phyloP scores from a whole-genome alignment of 2,329 filamentous ascomycete species.

The Sclerotinia nivalis region DNA sequence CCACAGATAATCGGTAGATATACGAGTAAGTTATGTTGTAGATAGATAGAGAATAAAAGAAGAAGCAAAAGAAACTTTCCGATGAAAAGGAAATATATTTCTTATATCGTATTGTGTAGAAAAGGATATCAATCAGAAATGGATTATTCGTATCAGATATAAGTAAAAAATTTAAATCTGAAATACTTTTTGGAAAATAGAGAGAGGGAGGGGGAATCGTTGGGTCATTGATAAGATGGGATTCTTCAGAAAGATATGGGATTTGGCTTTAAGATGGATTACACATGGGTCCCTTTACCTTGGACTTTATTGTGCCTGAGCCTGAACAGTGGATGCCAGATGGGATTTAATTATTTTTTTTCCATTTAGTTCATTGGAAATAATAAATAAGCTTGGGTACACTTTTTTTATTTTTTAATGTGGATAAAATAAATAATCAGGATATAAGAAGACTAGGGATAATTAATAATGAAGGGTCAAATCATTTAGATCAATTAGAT shows the following conservation, averaged over 20 bases:
- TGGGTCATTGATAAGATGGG: slow-evolving; percentile 18
- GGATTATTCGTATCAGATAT: background rate
- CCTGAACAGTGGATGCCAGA: background rate
- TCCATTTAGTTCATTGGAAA: background rate
- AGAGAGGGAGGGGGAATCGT: slow-evolving; percentile 8
- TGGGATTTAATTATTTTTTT: slow-evolving; percentile 1
- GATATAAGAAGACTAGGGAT: background rate
- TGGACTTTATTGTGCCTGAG: slow-evolving; percentile 9
- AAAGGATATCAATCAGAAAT: background rate
- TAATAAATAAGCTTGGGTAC: background rate
- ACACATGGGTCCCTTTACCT: slow-evolving; percentile 4
- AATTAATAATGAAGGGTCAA: slow-evolving; percentile 2
- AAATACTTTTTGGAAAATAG: background rate
- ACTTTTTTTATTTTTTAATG: slow-evolving; percentile 3
- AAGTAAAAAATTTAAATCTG: background rate
- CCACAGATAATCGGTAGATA: background rate
- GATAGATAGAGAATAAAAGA: background rate
- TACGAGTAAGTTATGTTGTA: no score
- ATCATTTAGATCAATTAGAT: background rate
- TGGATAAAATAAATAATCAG: background rate
- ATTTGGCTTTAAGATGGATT: slow-evolving; percentile 13
- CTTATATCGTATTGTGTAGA: background rate
- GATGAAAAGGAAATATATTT: background rate
- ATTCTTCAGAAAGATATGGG: slow-evolving; percentile 23
- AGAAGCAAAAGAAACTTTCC: background rate